Evolutionary conservation across 495 filamentous ascomycete genomes (phyloP).

Genomic region (Mytilinidion resinicola): DNA sequence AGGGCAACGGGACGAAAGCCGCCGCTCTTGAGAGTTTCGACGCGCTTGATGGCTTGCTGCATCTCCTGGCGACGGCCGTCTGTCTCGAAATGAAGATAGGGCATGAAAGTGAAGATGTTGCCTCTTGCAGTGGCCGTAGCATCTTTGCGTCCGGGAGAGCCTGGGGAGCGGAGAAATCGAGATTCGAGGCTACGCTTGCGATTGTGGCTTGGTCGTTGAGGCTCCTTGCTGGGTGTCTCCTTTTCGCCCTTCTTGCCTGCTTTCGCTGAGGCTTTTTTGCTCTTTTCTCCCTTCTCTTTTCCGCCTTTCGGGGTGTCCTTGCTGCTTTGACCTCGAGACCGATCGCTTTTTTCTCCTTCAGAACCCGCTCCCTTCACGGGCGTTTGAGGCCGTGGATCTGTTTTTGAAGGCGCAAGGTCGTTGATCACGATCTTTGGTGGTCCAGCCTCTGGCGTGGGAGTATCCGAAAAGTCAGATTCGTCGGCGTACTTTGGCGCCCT

Average conservation of each 20-base stretch:
- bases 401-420: constrained; percentile 3
- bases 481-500: constrained; percentile 40
- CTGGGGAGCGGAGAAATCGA: constrained; percentile 19
- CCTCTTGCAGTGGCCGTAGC: constrained; percentile 28
- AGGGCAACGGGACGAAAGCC: constrained; percentile 17
- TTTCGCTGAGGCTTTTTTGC: constrained; percentile 8
- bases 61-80: constrained; percentile 50
- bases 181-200: constrained; percentile 7
- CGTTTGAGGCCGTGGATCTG: constrained; percentile 7
- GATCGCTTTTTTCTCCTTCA: constrained; percentile 5
- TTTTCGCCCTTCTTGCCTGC: constrained; percentile 10
- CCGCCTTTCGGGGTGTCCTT: background rate
- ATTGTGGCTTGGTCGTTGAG: constrained; percentile 4
- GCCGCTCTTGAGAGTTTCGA: constrained; percentile 31
- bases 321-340: background rate
- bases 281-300: constrained; percentile 22
- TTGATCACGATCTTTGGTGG: constrained; percentile 23
- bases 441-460: constrained; percentile 32
- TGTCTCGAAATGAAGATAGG: constrained; percentile 64
- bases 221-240: constrained; percentile 14
- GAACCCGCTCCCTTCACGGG: constrained; percentile 10
- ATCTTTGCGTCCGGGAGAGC: constrained; percentile 25
- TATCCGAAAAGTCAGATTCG: constrained; percentile 32
- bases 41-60: constrained; percentile 52
- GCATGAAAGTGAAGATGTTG: constrained; percentile 61